Conservation (phyloP, 768 basidiomycete genomes). For the Termitomyces sp. region DNA sequence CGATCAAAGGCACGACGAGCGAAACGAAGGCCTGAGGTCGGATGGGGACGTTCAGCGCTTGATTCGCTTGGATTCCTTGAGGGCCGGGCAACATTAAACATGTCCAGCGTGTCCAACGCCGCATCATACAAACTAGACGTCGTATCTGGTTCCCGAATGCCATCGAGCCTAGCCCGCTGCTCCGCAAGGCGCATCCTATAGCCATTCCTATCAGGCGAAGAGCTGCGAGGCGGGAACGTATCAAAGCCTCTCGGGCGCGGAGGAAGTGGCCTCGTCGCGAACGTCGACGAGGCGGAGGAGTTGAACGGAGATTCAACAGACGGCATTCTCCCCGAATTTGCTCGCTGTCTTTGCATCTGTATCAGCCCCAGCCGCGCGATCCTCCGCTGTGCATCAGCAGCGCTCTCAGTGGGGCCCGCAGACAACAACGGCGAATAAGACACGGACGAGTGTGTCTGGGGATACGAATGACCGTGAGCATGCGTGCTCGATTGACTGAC, state of each 20-base stretch:
- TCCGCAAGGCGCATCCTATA: constrained; percentile 7
- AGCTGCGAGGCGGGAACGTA: background rate
- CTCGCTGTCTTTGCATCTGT: constrained; percentile 11
- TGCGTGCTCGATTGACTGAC: constrained; percentile 6
- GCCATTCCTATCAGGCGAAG: background rate
- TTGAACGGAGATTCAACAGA: background rate
- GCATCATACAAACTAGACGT: background rate
- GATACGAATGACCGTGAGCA: constrained; percentile 1
- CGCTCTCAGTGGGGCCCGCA: constrained; percentile 34
- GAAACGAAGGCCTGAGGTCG: background rate
- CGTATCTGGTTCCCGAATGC: background rate
- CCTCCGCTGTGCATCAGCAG: constrained; percentile 34
- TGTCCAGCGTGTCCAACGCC: background rate
- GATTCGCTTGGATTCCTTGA: background rate
- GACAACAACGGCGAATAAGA: constrained; percentile 21
- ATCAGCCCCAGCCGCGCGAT: constrained; percentile 31
- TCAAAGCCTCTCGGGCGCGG: background rate
- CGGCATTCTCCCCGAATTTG: background rate
- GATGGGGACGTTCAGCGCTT: background rate
- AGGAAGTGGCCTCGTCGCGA: background rate
- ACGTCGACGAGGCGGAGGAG: background rate
- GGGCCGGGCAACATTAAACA: background rate
- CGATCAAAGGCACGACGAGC: background rate
- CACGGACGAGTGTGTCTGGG: constrained; percentile 24
- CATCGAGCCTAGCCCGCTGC: background rate